Conservation (phyloP, 2,329 filamentous ascomycete species). For the Botrytis squamosa region DNA sequence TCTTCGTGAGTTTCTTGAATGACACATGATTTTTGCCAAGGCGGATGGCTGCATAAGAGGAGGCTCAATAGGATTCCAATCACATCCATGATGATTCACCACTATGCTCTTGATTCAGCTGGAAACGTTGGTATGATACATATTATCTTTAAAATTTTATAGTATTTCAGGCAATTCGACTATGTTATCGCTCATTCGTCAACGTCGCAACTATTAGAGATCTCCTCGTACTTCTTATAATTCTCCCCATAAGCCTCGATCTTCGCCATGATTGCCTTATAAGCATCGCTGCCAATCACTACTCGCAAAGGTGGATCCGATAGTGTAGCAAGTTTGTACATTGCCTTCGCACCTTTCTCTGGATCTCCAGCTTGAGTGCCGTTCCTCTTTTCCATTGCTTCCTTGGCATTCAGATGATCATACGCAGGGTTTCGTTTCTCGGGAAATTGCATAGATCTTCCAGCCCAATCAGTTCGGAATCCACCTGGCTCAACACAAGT, state of each 20-base stretch:
- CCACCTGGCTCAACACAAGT: slow-evolving; percentile 45
- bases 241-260: slow-evolving; percentile 49
- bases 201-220: slow-evolving; percentile 32
- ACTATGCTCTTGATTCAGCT: neutral
- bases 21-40: neutral
- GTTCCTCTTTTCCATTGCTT: slow-evolving; percentile 41
- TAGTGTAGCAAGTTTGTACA: slow-evolving; percentile 55
- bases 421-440: slow-evolving; percentile 46
- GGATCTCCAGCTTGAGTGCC: slow-evolving; percentile 44
- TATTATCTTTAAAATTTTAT: neutral
- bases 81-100: neutral
- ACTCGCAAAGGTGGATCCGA: slow-evolving; percentile 52
- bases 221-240: slow-evolving; percentile 34
- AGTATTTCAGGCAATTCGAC: neutral
- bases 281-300: slow-evolving; percentile 54
- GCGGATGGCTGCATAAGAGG: neutral
- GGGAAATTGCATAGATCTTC: slow-evolving; percentile 42
- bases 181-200: slow-evolving; percentile 20
- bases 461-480: slow-evolving; percentile 43
- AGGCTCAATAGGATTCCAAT: neutral
- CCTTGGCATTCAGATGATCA: slow-evolving; percentile 46
- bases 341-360: slow-evolving; percentile 48
- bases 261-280: slow-evolving; percentile 48
- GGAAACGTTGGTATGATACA: neutral
- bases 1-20: neutral